Evolutionary conservation across 192 early-diverging fungal species (phyloP).

Genomic region (Lobosporangium transversale): DNA sequence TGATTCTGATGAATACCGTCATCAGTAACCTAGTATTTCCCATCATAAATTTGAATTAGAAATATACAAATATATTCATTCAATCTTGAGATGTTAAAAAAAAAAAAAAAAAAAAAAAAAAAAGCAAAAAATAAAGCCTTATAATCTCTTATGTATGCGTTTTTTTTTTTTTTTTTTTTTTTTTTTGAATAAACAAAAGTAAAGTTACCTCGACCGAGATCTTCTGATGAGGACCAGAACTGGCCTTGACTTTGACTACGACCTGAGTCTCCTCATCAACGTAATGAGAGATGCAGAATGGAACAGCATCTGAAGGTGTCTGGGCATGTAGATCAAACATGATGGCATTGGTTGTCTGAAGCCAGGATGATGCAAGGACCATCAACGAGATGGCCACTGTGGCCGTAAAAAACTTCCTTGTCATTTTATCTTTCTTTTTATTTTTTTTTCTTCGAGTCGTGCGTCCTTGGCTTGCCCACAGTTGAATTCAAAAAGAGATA

Average conservation of each 20-base stretch:
- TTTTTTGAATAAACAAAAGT: too few relatives aligned
- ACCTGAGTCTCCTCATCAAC: slow-evolving; percentile 76
- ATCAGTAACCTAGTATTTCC: slow-evolving; percentile 71
- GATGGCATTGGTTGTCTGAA: slow-evolving; percentile 60
- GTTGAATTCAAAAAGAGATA: too few relatives aligned
- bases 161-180: slow-evolving; percentile 3
- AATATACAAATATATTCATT: too few relatives aligned
- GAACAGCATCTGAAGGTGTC: slow-evolving; percentile 44
- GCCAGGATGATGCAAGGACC: slow-evolving; percentile 26
- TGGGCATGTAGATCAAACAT: slow-evolving; percentile 84
- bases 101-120: slow-evolving; percentile 1
- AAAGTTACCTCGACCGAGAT: slow-evolving; percentile 72
- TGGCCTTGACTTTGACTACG: slow-evolving; percentile 72
- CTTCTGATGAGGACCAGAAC: slow-evolving; percentile 78
- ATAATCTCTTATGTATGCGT: neutral
- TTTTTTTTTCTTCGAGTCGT: too few relatives aligned
- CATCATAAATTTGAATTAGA: neutral
- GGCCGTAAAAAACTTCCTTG: slow-evolving; percentile 22
- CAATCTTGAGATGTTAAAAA: too few relatives aligned
- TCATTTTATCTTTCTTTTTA: slow-evolving; percentile 3
- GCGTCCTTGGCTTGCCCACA: too few relatives aligned
- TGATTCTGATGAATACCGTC: slow-evolving; percentile 74
- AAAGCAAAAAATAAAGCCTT: neutral
- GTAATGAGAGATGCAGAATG: slow-evolving; percentile 83
- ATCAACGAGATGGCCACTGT: slow-evolving; percentile 24